Evolutionary conservation across 1,139 yeast genomes (phyloP).

Genomic region (Zygosaccharomyces sapae): DNA sequence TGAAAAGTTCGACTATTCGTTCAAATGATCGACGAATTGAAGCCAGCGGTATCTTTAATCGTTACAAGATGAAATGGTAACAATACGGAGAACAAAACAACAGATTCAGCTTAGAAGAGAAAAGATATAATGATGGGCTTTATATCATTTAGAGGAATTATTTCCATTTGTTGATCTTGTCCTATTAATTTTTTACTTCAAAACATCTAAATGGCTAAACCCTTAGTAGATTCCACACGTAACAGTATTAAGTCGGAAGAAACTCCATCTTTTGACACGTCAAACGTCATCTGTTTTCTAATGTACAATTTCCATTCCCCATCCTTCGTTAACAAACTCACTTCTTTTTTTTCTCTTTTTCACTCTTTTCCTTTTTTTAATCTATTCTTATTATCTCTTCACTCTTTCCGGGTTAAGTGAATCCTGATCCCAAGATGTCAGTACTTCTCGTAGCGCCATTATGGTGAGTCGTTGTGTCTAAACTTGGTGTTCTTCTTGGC

Average conservation of each 20-base stretch:
- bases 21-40: not conserved
- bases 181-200: no score
- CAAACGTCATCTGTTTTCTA: no score
- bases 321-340: no score
- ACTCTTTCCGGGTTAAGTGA: not conserved
- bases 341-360: not conserved
- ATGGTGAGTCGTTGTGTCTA: constrained; percentile 12
- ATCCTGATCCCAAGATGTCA: constrained; percentile 12
- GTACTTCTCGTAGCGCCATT: constrained; percentile 11
- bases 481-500: constrained; percentile 14
- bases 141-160: no score
- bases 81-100: not conserved
- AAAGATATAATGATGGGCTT: not conserved
- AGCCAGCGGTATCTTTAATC: not conserved
- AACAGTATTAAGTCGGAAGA: no score
- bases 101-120: not conserved
- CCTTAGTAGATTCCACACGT: no score
- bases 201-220: no score
- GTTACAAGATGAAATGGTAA: constrained; percentile 2
- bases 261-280: no score
- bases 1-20: constrained; percentile 8
- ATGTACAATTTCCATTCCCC: no score
- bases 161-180: no score
- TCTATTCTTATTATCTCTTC: not conserved
- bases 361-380: no score